Base-by-base conservation (phyloP, 176 grass and related monocot genomes). In the Dactylis glomerata region DNA sequence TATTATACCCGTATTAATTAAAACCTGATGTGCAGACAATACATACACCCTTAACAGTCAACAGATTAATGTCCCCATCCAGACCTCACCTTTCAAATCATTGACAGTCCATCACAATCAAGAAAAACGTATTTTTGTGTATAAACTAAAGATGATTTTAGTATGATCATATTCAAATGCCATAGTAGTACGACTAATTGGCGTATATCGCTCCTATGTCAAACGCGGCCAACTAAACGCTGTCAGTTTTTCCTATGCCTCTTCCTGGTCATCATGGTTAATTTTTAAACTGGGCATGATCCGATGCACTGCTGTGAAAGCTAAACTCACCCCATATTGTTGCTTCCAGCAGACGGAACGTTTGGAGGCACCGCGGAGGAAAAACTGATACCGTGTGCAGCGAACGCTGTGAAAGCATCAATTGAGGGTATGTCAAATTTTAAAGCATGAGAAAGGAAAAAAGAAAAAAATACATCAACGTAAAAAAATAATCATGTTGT, bases 381-480 rank as follows among this genome's bases (percentile, higher is more conserved):
- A 74, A 92, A 94, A 76, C 79, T 86, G 45, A 89, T 92, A 47
- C 87, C 87, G 23, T 86, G 87, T 23, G 92, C 90, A 6, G 82
- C 82, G 37, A 92, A 87, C 33, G 83, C 87, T 94, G 87, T 42
- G 40, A 17, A 71, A 70, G 86, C 42, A 79, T 8, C 20, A 80
- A 2, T 57, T 0, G 36, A 40, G 1, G 4, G 4, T 41, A 41
- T 7, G 71, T 87, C 28, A 87, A 32, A 66, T 73, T 73, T 82
- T 28, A 2, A 31, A 75, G 10, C 28, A 80, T 0, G 22, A 5
- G 23, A 10, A 77, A 72, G 38, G 1, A 3, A 81, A 84, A 26
- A 6, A 13, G 15, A 41, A 57, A 45, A 31, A 16, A 5, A 36
- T 83, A 54, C 22, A 59, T 61, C 31, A 12, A 27, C 59, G 0